Base-by-base conservation (phyloP, 352 stramenopile species). In the Peronospora farinosa region DNA sequence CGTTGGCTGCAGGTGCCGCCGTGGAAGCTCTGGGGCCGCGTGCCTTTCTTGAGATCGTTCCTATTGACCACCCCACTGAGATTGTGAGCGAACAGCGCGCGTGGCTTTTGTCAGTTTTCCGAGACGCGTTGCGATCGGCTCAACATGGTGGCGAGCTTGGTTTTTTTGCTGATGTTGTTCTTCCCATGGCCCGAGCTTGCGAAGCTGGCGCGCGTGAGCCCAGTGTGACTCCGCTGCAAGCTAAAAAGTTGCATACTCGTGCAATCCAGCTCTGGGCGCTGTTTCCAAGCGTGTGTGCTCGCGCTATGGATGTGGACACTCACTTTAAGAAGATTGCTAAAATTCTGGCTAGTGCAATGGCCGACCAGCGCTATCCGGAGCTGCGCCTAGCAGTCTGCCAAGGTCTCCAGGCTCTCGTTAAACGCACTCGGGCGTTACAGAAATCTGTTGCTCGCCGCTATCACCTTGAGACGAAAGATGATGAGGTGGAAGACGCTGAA, bases 251-350 rank as follows among this genome's bases (percentile, higher is more conserved):
- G 33, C 75, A 92, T 53, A 86, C 68, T 33, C 66, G 86, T 12
- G 80, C 81, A 38, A 81, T 92, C 53, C 81, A 92, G 59, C 55
- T 94, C 28, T 94, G 84, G 84, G 63, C 65, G 12, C 51, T 92
- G 3, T 94, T 94, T 60, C 84, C 84, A 6, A 89, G 70, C 51
- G 74, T 94, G 35, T 92, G 80, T 38, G 66, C 72, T 21, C 73
- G 77, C 51, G 76, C 76, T 3, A 54, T 79, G 21, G 84, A 94
- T 55, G 74, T 94, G 42, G 75, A 85, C 53, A 67, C 65, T 27
- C 78, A 78, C 25, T 94, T 94, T 52, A 91, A 91, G 71, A 87
- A 78, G 56, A 71, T 94, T 35, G 84, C 84, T 39, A 94, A 94
- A 76, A 56, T 87, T 32, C 67, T 94, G 7, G 80, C 81, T 11